Base-by-base conservation (phyloP, 495 filamentous ascomycete genomes). In the Talaromyces trachyspermus region DNA sequence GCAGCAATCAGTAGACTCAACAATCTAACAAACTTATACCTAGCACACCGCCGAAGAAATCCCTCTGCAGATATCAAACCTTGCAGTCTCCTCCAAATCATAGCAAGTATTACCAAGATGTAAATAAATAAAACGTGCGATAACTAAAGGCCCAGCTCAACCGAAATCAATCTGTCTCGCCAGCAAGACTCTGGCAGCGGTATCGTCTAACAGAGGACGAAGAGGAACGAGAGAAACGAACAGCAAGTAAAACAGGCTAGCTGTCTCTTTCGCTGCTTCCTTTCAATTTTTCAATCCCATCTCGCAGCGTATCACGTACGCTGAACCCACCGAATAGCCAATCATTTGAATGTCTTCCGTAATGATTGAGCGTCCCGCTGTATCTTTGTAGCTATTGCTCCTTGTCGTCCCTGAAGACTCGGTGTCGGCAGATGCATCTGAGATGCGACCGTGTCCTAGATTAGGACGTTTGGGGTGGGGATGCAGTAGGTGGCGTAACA, bases 301-400 rank as follows among this genome's bases (percentile, higher is more conserved):
- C 63, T 32, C 72, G 63, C 24, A 74, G 62, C 0, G 70, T 70
- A 8, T 70, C 69, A 1, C 68, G 63, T 14, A 74, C 55, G 54
- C 70, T 74, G 56, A 74, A 71, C 6, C 70, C 70, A 4, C 66
- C 66, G 29, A 74, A 74, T 1, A 74, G 59, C 70, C 70, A 74
- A 46, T 74, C 69, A 43, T 74, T 74, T 1, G 69, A 69, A 55
- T 74, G 69, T 4, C 70, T 63, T n/a, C 70, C 70, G 33, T 53
- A 72, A 43, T 74, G 68, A 30, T 66, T 66, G 32, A 72, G 53
- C 1, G 68, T 72, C 11, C 62, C 62, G 39, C 54, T 64, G 49
- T 66, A 70, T 48, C 66, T 64, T 64, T 65, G 49, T 70, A 63
- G 47, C 66, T 62, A 15, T 63, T 60, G 48, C 57, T 64, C 38